These are phyloP conservation scores for Sinapis alba DNA, from an alignment of 441 rosid genomes.

Conservation along the genomic window DNA sequence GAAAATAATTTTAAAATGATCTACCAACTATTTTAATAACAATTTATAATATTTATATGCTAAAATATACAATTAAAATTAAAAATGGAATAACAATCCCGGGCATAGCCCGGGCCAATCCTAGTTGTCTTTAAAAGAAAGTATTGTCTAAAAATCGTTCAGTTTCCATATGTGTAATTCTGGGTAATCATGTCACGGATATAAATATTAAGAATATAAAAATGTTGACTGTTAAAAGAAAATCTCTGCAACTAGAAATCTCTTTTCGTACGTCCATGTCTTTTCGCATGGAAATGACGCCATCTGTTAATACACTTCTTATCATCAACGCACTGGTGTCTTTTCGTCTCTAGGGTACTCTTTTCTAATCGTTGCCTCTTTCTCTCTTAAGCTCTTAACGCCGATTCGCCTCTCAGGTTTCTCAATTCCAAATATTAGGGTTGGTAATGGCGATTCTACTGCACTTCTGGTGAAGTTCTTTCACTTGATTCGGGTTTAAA, in stretches of 20 bases:
- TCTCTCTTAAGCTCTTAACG: conserved; percentile 2
- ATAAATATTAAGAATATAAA: too few relatives aligned
- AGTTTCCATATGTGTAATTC: background rate
- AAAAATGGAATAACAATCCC: too few relatives aligned
- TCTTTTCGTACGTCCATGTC: conserved; percentile 26
- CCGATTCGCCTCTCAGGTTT: background rate
- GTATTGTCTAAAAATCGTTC: background rate
- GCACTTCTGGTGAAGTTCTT: background rate
- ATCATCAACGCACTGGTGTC: conserved; percentile 2
- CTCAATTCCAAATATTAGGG: conserved; percentile 11
- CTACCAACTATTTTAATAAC: too few relatives aligned
- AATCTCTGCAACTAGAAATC: conserved; percentile 16
- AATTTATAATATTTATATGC: too few relatives aligned
- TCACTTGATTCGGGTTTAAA: background rate
- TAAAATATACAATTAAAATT: too few relatives aligned
- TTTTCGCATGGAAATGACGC: conserved; percentile 33
- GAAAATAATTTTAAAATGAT: too few relatives aligned
- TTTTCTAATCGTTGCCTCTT: background rate
- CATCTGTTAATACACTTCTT: conserved; percentile 26
- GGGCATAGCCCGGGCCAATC: too few relatives aligned
- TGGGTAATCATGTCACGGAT: background rate
- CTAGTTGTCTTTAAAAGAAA: too few relatives aligned
- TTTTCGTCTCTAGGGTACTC: conserved; percentile 18
- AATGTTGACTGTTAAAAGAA: background rate
- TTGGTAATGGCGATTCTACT: background rate